Conservation (phyloP, 2,329 filamentous ascomycete species). For the Colletotrichum sojae region DNA sequence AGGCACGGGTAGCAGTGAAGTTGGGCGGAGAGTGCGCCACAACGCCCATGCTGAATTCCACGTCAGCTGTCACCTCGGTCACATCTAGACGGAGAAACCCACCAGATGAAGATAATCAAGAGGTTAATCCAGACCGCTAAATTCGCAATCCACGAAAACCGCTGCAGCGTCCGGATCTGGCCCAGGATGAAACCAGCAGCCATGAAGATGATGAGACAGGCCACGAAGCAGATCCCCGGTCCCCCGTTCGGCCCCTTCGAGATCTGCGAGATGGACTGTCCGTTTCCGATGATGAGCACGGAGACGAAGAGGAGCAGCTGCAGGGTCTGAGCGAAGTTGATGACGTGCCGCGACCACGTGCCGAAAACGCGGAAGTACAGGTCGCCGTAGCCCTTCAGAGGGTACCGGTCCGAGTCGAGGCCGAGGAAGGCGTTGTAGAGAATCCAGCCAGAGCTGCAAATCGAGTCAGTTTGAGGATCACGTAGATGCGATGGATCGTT, state of each 20-base stretch:
- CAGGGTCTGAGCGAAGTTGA: conserved; percentile 64
- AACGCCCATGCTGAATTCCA: conserved; percentile 61
- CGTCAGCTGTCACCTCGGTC: not conserved
- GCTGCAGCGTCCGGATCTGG: conserved; percentile 69
- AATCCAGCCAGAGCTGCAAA: conserved; percentile 59
- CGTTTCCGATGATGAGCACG: conserved; percentile 66
- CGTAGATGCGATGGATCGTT: too few species aligned
- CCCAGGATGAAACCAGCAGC: conserved; percentile 66
- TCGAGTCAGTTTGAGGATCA: conserved; percentile 28
- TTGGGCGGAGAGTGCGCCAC: conserved; percentile 65
- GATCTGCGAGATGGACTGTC: conserved; percentile 68
- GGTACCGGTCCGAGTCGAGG: conserved; percentile 62
- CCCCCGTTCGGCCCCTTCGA: conserved; percentile 50
- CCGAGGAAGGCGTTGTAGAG: conserved; percentile 62
- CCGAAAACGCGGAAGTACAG: conserved; percentile 64
- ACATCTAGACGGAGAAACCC: conserved; percentile 21
- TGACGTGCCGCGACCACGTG: conserved; percentile 56
- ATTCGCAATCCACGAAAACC: conserved; percentile 69
- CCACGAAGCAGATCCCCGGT: conserved; percentile 65
- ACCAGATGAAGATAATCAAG: conserved; percentile 64
- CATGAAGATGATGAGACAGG: conserved; percentile 66
- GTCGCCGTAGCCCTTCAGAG: conserved; percentile 62
- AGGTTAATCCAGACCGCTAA: conserved; percentile 70
- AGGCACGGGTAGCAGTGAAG: conserved; percentile 53
- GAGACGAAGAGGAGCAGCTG: conserved; percentile 66